Evolutionary conservation across 2,329 filamentous ascomycete species (phyloP).

Genomic region (Amauroascus verrucosus): DNA sequence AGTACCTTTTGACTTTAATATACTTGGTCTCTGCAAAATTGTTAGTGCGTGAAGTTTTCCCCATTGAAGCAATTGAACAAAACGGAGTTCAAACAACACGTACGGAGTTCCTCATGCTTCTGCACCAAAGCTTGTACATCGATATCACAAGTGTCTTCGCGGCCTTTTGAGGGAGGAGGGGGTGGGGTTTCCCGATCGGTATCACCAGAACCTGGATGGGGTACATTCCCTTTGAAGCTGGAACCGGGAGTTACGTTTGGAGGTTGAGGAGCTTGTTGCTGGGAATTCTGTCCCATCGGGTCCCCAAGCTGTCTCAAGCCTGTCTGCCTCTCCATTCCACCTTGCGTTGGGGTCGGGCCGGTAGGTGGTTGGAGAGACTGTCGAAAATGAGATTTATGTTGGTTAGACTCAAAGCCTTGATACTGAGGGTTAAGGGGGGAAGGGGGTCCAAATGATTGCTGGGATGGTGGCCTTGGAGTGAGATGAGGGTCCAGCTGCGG

Average conservation of each 20-base stretch:
- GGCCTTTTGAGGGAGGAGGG: slow-evolving; percentile 26
- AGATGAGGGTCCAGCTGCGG: slow-evolving; percentile 20
- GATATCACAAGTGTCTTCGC: slow-evolving; percentile 34
- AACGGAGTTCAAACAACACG: not conserved
- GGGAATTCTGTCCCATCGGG: slow-evolving; percentile 6
- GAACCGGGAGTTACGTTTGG: slow-evolving; percentile 20
- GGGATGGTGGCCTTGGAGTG: slow-evolving; percentile 26
- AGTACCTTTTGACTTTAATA: slow-evolving; percentile 94
- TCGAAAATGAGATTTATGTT: slow-evolving; percentile 17
- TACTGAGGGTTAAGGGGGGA: slow-evolving; percentile 22
- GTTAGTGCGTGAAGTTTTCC: not conserved
- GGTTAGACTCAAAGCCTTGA: slow-evolving; percentile 18
- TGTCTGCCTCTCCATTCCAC: slow-evolving; percentile 17
- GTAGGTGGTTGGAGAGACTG: slow-evolving; percentile 17
- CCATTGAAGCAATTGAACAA: not conserved
- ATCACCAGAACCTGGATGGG: slow-evolving; percentile 29
- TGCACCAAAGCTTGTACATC: slow-evolving; percentile 38
- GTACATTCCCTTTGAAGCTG: slow-evolving; percentile 22
- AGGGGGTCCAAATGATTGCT: slow-evolving; percentile 29
- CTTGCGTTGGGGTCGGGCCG: slow-evolving; percentile 8
- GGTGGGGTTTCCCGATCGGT: slow-evolving; percentile 41
- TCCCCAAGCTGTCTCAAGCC: slow-evolving; percentile 15
- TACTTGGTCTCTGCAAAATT: slow-evolving; percentile 69
- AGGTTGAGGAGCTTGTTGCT: slow-evolving; percentile 10
- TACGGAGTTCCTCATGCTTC: slow-evolving; percentile 40